Conservation (phyloP, 2,329 filamentous ascomycete genomes). For the Lojkania enalia region DNA sequence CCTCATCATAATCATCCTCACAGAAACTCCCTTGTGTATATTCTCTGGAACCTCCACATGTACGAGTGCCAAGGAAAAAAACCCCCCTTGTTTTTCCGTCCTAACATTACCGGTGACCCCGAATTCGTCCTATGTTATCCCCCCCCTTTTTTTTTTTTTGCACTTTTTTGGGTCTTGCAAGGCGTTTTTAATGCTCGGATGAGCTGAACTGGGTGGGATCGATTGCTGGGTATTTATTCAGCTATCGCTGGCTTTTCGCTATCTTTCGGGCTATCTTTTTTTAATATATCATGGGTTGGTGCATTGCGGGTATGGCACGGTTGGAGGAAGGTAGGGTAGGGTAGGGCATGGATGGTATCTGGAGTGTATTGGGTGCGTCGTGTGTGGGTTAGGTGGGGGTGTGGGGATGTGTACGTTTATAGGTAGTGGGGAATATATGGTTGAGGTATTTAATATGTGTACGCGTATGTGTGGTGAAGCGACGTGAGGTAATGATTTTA, state of each 20-base stretch:
- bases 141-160: background rate
- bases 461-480: too few relatives aligned
- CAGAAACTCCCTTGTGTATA: conserved; percentile 21
- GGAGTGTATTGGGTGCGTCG: too few relatives aligned
- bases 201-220: background rate
- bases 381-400: background rate
- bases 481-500: too few relatives aligned
- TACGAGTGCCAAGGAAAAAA: conserved; percentile 11
- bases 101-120: too few relatives aligned
- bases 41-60: conserved; percentile 7
- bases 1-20: conserved; percentile 4
- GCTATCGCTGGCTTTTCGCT: too few relatives aligned
- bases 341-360: too few relatives aligned
- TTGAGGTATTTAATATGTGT: background rate
- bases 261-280: too few relatives aligned
- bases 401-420: conserved; percentile 1
- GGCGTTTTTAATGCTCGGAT: background rate
- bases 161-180: too few relatives aligned
- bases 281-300: conserved; percentile 2
- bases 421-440: background rate
- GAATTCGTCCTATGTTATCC: background rate
- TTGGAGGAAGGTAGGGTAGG: too few relatives aligned
- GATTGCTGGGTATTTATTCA: too few relatives aligned
- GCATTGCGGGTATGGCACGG: background rate
- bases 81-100: background rate